Conservation (phyloP, 1,284 basidiomycete species). For the Ceratobasidium sp. region DNA sequence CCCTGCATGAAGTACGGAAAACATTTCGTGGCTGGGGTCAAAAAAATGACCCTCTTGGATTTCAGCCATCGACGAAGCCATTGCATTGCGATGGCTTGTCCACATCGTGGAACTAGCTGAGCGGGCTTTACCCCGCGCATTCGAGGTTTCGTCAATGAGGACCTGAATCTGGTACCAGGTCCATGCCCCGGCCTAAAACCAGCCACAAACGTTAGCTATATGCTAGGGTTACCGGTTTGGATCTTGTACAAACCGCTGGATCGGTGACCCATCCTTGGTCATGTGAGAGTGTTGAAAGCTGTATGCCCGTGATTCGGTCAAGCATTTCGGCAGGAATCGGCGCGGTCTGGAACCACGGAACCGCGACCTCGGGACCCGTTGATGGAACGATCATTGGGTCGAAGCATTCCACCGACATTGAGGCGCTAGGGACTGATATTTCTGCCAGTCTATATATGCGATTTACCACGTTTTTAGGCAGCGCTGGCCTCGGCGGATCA, state of each 20-base stretch:
- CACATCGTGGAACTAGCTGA: background rate
- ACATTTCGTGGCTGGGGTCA: constrained; percentile 5
- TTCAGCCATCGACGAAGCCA: background rate
- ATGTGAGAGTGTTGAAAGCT: constrained; percentile 2
- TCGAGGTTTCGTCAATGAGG: background rate
- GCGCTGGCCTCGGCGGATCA: background rate
- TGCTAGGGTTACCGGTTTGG: too few species aligned
- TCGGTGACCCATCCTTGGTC: constrained; percentile 19
- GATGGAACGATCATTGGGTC: constrained; percentile 9
- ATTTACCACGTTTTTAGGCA: constrained; percentile 8
- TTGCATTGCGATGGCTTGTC: constrained; percentile 6
- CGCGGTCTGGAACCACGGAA: constrained; percentile 18
- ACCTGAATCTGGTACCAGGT: constrained; percentile 10
- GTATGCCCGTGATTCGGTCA: background rate
- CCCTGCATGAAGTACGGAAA: constrained; percentile 1
- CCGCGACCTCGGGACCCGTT: constrained; percentile 5
- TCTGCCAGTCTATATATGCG: constrained; percentile 3
- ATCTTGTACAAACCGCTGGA: background rate
- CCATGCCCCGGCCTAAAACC: constrained; percentile 1
- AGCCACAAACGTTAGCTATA: background rate
- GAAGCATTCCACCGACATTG: background rate
- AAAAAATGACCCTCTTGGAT: background rate
- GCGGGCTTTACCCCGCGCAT: background rate
- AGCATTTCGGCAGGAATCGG: background rate
- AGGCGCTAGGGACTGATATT: background rate